These are phyloP conservation scores for Metschnikowia colocasiae DNA, from an alignment of 805 yeast species.

Conservation along the genomic window DNA sequence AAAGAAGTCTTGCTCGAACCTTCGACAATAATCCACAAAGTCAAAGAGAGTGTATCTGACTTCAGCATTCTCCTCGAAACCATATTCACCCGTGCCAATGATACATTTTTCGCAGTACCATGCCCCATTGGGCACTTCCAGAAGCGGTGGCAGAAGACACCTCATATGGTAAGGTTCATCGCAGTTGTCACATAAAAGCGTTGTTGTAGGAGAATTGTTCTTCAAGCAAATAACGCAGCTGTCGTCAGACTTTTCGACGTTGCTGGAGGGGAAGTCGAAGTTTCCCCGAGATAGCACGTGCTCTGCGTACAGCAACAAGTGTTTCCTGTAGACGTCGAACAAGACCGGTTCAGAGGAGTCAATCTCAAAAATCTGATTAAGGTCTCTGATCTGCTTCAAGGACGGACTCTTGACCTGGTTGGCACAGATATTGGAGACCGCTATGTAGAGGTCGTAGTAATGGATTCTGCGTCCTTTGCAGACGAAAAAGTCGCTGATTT, in stretches of 20 bases:
- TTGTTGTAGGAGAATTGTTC: conserved; percentile 42
- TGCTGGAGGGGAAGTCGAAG: conserved; percentile 32
- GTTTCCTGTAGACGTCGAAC: conserved; percentile 22
- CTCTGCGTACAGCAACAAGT: conserved; percentile 31
- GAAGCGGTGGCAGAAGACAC: conserved; percentile 61
- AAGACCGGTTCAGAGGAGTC: conserved; percentile 17
- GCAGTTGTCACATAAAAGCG: conserved; percentile 71
- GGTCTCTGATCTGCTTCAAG: conserved; percentile 19
- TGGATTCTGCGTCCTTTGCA: conserved; percentile 20
- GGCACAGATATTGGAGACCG: conserved; percentile 24
- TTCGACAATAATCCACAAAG: conserved; percentile 54
- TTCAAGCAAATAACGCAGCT: conserved; percentile 49
- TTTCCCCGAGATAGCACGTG: conserved; percentile 27
- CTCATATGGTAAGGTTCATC: conserved; percentile 61
- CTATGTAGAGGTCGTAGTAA: conserved; percentile 39
- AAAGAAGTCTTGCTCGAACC: conserved; percentile 45
- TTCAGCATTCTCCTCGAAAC: conserved; percentile 67
- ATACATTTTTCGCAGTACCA: conserved; percentile 87
- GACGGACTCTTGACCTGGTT: conserved; percentile 4
- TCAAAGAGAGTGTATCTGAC: conserved; percentile 52
- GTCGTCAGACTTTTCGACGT: conserved; percentile 21
- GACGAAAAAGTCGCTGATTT: conserved; percentile 21
- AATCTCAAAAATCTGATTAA: conserved; percentile 26
- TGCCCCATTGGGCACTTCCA: conserved; percentile 48
- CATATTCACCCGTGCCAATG: conserved; percentile 84